Percentiles rank a stretch among this genome's conserved stretches.
These are phyloP conservation scores for Phaeosphaeriaceae sp. DNA, from an alignment of 2,329 filamentous ascomycete genomes.

Conservation along the genomic window DNA sequence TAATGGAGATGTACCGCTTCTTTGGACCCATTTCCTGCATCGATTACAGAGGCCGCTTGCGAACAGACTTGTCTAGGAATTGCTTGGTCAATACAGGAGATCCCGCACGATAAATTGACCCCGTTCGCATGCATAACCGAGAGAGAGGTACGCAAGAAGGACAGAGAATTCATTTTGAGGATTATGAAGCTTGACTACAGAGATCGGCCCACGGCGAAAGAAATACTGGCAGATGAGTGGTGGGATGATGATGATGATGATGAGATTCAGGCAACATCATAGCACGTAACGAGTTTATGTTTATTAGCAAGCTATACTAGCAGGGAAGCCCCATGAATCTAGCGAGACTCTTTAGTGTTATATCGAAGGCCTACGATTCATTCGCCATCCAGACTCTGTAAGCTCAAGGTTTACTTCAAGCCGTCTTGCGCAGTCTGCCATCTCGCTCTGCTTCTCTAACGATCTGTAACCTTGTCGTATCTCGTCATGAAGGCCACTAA, in stretches of 20 bases:
- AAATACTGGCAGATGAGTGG: constrained; percentile 49
- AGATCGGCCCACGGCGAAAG: constrained; percentile 50
- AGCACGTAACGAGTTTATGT: no score
- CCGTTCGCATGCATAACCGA: constrained; percentile 17
- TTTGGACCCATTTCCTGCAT: constrained; percentile 34
- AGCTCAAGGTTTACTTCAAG: no score
- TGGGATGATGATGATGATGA: constrained; percentile 23
- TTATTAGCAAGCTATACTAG: no score
- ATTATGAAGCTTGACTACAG: constrained; percentile 55
- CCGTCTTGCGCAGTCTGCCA: no score
- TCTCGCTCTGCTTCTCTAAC: no score
- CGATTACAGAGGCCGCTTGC: constrained; percentile 27
- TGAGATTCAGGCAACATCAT: no score
- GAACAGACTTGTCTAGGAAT: constrained; percentile 17
- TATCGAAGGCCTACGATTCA: no score
- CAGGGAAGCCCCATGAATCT: no score
- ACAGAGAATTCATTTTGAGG: constrained; percentile 45
- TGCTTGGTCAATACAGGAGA: constrained; percentile 13
- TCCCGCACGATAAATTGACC: constrained; percentile 14
- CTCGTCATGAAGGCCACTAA: no score
- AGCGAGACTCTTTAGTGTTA: no score
- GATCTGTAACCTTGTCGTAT: no score
- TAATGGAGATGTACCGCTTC: constrained; percentile 25
- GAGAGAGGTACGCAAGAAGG: constrained; percentile 17
- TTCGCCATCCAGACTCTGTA: no score